phyloP scores from a whole-genome alignment of 176 grass and related monocot genomes.

The Aegilops bicornis region DNA sequence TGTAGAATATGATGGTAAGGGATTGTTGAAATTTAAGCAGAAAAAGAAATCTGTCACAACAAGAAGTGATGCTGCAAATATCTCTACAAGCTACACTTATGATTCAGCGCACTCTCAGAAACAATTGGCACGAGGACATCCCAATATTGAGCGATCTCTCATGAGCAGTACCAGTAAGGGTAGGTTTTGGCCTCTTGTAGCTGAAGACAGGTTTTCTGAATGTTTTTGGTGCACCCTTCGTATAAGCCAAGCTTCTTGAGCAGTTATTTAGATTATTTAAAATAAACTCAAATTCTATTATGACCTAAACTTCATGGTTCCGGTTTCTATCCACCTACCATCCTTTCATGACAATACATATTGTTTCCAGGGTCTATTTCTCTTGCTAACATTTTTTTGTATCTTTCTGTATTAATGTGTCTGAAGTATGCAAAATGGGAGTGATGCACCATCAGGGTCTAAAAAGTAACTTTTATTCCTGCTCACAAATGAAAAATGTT shows the following conservation, averaged over 20 bases:
- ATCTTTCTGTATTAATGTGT: background rate
- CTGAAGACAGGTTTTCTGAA: background rate
- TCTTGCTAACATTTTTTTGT: background rate
- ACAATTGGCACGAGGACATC: constrained; percentile 36
- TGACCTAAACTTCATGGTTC: background rate
- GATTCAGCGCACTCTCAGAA: constrained; percentile 39
- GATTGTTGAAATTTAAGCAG: constrained; percentile 72
- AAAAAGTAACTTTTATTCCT: background rate
- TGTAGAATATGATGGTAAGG: constrained; percentile 82
- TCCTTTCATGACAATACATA: background rate
- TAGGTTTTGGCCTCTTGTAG: constrained; percentile 30
- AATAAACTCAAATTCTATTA: background rate
- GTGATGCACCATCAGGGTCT: background rate
- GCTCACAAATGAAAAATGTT: background rate
- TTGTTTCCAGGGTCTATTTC: background rate
- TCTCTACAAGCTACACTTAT: constrained; percentile 38
- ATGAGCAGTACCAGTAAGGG: constrained; percentile 31
- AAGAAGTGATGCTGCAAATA: constrained; percentile 42
- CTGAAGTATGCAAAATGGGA: background rate
- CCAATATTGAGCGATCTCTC: constrained; percentile 34
- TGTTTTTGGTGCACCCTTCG: background rate
- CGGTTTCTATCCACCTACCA: background rate
- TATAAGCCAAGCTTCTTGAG: background rate
- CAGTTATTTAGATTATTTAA: background rate
- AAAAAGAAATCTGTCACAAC: constrained; percentile 65